These are phyloP conservation scores for Aspergillus arachidicola DNA, from an alignment of 2,329 filamentous ascomycete genomes.

Conservation along the genomic window DNA sequence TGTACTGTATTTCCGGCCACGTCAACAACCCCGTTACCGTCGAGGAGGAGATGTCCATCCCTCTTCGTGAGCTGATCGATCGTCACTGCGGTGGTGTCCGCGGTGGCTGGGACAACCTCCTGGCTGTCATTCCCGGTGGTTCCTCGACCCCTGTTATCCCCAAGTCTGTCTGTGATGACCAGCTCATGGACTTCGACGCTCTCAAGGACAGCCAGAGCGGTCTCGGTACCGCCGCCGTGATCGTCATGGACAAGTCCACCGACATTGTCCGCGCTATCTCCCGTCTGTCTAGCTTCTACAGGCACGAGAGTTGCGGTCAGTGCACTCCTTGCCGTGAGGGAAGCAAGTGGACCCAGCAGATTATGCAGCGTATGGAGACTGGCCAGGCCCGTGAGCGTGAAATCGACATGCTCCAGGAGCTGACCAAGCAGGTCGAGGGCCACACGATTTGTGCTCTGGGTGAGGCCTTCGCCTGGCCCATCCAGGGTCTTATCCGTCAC, in stretches of 20 bases:
- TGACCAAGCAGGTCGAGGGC: conserved; percentile 98
- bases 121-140: conserved; percentile 92
- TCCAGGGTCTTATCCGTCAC: conserved; percentile 96
- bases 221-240: conserved; percentile 94
- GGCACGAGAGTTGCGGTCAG: conserved; percentile 97
- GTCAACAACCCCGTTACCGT: conserved; percentile 99
- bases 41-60: conserved; percentile 99
- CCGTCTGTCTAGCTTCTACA: conserved; percentile 93
- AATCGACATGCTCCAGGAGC: conserved; percentile 99
- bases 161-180: conserved; percentile 85
- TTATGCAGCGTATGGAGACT: conserved; percentile 95
- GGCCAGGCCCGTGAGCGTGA: conserved; percentile 85
- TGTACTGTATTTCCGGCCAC: conserved; percentile 96
- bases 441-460: conserved; percentile 98
- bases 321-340: conserved; percentile 99
- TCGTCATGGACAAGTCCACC: conserved; percentile 98
- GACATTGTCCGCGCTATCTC: conserved; percentile 94
- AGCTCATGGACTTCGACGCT: conserved; percentile 98
- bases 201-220: conserved; percentile 97
- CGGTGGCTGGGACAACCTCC: conserved; percentile 96
- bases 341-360: conserved; percentile 98
- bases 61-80: conserved; percentile 92
- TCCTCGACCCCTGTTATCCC: conserved; percentile 96
- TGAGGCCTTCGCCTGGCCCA: conserved; percentile 97
- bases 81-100: conserved; percentile 97